A percentile compares a stretch with the other conserved stretches of the same genome.
phyloP scores from a whole-genome alignment of 345 rosid genomes.

The Diplotaxis tenuifolia region DNA sequence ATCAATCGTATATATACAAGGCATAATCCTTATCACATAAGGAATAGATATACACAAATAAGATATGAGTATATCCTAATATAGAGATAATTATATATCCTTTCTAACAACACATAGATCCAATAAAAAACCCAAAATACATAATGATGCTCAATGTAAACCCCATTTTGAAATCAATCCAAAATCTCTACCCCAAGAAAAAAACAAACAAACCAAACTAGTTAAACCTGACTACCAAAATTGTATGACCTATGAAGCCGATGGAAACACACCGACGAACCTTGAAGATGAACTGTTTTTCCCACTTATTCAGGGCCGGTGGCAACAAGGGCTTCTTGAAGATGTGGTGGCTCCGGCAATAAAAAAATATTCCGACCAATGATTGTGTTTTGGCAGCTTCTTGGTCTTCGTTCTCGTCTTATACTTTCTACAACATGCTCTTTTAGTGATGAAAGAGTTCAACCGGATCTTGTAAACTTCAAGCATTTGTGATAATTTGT shows the following conservation, averaged over 20 bases:
- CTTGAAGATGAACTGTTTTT: constrained; percentile 2
- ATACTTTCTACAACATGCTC: constrained; percentile 38
- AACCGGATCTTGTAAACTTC: neutral
- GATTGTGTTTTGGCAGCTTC: constrained; percentile 4
- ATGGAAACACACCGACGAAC: constrained; percentile 12
- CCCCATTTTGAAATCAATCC: neutral
- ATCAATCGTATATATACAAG: no score
- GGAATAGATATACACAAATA: no score
- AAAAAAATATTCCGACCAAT: constrained; percentile 40
- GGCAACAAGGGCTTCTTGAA: constrained; percentile 59
- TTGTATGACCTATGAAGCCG: constrained; percentile 16
- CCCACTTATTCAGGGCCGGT: constrained; percentile 17
- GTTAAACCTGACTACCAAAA: neutral
- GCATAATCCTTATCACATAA: no score
- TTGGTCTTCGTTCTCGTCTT: constrained; percentile 36
- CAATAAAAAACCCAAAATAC: constrained; percentile 47
- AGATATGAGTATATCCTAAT: no score
- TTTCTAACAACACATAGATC: no score
- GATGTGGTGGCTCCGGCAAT: constrained; percentile 69
- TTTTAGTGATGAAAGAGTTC: constrained; percentile 5
- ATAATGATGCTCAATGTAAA: constrained; percentile 18
- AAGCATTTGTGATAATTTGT: neutral
- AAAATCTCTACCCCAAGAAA: neutral
- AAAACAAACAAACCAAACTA: neutral
- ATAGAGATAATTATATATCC: no score